Conservation (phyloP, 2,329 filamentous ascomycete genomes). For the Sarocladium oryzae region DNA sequence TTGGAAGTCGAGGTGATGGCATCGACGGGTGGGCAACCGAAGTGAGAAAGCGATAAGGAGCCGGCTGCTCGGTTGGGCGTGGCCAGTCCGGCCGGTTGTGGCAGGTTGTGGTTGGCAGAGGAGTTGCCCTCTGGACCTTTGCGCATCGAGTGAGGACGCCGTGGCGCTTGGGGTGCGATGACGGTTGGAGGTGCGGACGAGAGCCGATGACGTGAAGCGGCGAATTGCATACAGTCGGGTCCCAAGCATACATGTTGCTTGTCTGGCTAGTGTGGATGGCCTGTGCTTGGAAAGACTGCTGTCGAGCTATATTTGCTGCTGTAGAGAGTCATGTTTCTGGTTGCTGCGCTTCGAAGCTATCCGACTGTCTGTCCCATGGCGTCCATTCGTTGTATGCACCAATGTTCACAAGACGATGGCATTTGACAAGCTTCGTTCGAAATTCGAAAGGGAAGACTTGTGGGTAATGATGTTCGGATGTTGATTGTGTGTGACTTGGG, state of each 20-base stretch:
- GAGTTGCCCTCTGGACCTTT: neutral
- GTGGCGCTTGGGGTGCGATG: neutral
- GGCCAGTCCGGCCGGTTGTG: neutral
- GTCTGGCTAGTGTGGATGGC: neutral
- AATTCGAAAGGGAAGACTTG: too few species aligned
- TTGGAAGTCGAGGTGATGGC: slow-evolving; percentile 79
- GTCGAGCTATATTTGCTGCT: neutral
- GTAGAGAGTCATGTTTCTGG: neutral
- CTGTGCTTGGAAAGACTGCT: slow-evolving; percentile 4
- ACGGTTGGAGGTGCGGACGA: neutral
- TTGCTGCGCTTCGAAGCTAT: neutral
- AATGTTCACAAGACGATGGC: too few species aligned
- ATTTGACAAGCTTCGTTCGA: too few species aligned
- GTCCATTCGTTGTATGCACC: neutral
- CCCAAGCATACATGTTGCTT: neutral
- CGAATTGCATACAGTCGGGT: neutral
- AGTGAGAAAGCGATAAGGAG: slow-evolving; percentile 67
- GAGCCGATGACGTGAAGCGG: neutral
- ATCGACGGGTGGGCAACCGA: slow-evolving; percentile 93
- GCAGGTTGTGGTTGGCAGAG: neutral
- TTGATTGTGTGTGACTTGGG: neutral
- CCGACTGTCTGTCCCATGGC: neutral
- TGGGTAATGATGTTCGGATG: neutral
- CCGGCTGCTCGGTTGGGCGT: slow-evolving; percentile 12
- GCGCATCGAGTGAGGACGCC: neutral